These are phyloP conservation scores for Biscogniauxia marginata DNA, from an alignment of 2,329 filamentous ascomycete species.

Conservation along the genomic window DNA sequence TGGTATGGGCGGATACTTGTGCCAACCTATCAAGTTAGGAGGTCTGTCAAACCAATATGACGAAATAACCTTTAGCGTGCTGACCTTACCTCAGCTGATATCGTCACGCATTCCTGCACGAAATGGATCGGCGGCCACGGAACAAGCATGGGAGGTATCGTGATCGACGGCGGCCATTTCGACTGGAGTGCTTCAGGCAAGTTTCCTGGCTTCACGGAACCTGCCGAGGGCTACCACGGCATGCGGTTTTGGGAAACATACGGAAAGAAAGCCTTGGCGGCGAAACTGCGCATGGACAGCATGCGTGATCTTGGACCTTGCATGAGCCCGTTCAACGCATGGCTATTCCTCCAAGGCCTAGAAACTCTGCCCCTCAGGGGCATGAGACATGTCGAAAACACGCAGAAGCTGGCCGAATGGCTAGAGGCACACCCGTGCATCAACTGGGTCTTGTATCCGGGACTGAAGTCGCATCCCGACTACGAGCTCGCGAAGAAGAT, in stretches of 20 bases:
- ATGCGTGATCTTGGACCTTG: constrained; percentile 66
- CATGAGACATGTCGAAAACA: constrained; percentile 66
- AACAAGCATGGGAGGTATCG: constrained; percentile 66
- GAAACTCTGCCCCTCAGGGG: constrained; percentile 67
- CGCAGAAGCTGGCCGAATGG: constrained; percentile 65
- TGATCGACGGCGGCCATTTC: constrained; percentile 69
- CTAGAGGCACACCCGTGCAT: constrained; percentile 66
- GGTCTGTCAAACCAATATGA: constrained; percentile 16
- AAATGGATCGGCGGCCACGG: constrained; percentile 77
- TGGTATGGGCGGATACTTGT: constrained; percentile 67
- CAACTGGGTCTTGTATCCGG: constrained; percentile 71
- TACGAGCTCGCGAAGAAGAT: constrained; percentile 68
- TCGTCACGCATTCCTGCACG: constrained; percentile 68
- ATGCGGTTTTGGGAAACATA: constrained; percentile 72
- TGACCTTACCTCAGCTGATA: constrained; percentile 50
- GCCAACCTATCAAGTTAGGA: constrained; percentile 65
- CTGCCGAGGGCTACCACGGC: constrained; percentile 66
- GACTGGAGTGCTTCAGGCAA: constrained; percentile 68
- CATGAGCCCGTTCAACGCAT: constrained; percentile 70
- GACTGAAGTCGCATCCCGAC: constrained; percentile 62
- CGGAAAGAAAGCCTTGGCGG: constrained; percentile 62
- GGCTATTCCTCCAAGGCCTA: constrained; percentile 66
- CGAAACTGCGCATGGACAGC: constrained; percentile 68
- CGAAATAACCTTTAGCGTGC: neutral
- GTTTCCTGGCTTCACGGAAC: constrained; percentile 72